phyloP scores from a whole-genome alignment of 805 yeast species.

The Yamadazyma takamatsuzukensis region DNA sequence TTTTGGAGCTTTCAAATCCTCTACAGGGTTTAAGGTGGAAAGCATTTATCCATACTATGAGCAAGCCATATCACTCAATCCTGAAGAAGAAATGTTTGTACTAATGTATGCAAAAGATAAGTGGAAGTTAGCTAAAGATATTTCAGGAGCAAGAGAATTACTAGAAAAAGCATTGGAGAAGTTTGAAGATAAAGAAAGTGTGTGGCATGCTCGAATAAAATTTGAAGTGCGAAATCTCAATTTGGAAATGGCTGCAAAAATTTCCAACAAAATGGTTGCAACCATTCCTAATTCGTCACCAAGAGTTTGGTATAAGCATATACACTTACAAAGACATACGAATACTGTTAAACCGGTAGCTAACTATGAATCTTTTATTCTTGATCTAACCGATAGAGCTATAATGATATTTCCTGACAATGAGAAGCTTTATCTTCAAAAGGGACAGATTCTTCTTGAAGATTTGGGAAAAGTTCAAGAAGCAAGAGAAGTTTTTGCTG shows the following conservation, averaged over 20 bases:
- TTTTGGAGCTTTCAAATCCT: constrained; percentile 26
- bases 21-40: constrained; percentile 6
- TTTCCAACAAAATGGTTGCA: constrained; percentile 21
- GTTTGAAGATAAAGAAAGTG: constrained; percentile 45
- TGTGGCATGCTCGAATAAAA: constrained; percentile 74
- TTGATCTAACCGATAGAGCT: constrained; percentile 41
- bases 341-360: constrained; percentile 2
- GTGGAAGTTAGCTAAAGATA: constrained; percentile 48
- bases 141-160: constrained; percentile 50
- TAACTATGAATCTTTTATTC: constrained; percentile 5
- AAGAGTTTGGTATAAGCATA: constrained; percentile 58
- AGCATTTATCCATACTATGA: constrained; percentile 42
- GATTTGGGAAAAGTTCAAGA: constrained; percentile 22
- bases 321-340: constrained; percentile 20
- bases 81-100: constrained; percentile 48
- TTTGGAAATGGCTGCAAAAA: constrained; percentile 35
- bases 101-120: constrained; percentile 72
- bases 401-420: constrained; percentile 45
- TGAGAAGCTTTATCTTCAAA: constrained; percentile 57
- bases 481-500: constrained; percentile 46
- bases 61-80: constrained; percentile 48
- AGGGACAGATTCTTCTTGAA: constrained; percentile 50
- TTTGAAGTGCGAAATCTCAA: constrained; percentile 48
- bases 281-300: constrained; percentile 26
- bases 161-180: constrained; percentile 44